These are phyloP conservation scores for Cymodocea nodosa DNA, from an alignment of 116 monocot genomes.

Conservation along the genomic window DNA sequence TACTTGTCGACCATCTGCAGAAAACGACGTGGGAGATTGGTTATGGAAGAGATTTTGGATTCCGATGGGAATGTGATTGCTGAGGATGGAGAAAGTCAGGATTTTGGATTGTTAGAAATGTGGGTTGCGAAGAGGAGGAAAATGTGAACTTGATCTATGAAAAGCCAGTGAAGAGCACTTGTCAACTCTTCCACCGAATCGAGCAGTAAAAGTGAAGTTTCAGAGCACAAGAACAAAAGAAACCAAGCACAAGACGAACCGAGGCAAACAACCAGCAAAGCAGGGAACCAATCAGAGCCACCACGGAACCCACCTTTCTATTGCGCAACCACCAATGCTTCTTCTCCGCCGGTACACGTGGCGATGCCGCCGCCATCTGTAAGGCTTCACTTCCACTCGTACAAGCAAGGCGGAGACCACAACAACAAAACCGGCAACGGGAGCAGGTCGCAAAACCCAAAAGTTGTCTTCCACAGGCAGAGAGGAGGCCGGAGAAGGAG, in stretches of 20 bases:
- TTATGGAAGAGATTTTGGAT: neutral
- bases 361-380: conserved; percentile 10
- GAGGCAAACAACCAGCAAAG: neutral
- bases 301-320: conserved; percentile 34
- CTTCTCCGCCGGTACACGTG: conserved; percentile 20
- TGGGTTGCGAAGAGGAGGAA: neutral
- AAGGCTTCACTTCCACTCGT: neutral
- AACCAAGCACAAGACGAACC: neutral
- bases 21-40: neutral
- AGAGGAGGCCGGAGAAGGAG: conserved; percentile 5
- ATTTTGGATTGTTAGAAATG: neutral
- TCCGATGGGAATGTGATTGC: neutral
- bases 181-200: neutral
- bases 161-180: neutral
- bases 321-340: conserved; percentile 59
- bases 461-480: no score
- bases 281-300: neutral
- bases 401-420: no score
- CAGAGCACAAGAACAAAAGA: neutral
- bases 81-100: neutral
- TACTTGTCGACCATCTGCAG: conserved; percentile 53
- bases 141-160: neutral
- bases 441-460: neutral
- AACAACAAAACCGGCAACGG: no score
- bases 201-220: neutral